phyloP scores from a whole-genome alignment of 345 rosid genomes.

The Viola odorata region DNA sequence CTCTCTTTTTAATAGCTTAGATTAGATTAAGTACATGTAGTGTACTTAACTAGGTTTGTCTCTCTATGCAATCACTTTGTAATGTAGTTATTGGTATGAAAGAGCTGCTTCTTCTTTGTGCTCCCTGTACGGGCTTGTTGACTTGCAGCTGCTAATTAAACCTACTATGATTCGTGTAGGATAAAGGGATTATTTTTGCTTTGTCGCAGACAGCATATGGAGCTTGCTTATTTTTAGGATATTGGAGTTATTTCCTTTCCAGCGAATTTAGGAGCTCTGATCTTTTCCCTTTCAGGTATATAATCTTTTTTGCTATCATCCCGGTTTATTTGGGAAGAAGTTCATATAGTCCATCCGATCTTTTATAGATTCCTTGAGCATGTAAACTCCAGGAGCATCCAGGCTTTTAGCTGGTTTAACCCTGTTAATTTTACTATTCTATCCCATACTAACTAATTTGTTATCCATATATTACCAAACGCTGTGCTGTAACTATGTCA shows the following conservation, averaged over 20 bases:
- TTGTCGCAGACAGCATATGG: conserved; percentile 84
- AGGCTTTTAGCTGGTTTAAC: too few relatives aligned
- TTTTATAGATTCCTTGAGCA: too few relatives aligned
- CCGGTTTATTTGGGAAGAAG: too few relatives aligned
- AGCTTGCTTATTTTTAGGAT: conserved; percentile 62
- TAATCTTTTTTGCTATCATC: conserved; percentile 5
- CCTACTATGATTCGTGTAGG: conserved; percentile 34
- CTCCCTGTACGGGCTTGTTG: conserved; percentile 1
- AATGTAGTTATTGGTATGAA: too few relatives aligned
- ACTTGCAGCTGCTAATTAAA: background rate
- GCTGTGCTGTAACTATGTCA: conserved; percentile 5
- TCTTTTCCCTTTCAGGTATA: conserved; percentile 86
- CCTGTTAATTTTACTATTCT: too few relatives aligned
- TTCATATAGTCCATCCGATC: too few relatives aligned
- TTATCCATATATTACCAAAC: too few relatives aligned
- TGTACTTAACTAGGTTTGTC: background rate
- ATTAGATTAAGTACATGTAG: background rate
- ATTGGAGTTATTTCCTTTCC: conserved; percentile 80
- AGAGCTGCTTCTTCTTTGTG: background rate
- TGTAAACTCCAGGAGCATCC: too few relatives aligned
- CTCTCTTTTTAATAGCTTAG: background rate
- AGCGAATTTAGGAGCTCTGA: conserved; percentile 38
- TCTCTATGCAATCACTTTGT: too few relatives aligned
- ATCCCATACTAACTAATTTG: too few relatives aligned
- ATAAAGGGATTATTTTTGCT: conserved; percentile 59